Conservation (phyloP, 78 protist species). For the Dictyostelium purpureum region DNA sequence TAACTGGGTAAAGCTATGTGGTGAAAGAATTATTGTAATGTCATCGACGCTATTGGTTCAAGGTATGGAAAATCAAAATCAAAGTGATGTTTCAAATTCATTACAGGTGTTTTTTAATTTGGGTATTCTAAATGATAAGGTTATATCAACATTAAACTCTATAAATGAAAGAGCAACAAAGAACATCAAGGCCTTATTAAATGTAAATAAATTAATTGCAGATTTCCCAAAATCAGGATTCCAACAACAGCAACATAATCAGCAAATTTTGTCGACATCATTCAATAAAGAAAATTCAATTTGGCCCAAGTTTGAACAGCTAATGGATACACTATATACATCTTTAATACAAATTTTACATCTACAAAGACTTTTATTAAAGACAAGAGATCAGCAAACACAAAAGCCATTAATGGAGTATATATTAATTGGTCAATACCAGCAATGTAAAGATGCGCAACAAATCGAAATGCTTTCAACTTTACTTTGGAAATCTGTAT, state of each 20-base stretch:
- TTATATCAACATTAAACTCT: background rate
- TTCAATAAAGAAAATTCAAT: background rate
- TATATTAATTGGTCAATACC: background rate
- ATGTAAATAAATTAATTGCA: conserved; percentile 50
- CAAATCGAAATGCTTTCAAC: conserved; percentile 10
- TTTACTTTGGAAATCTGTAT: conserved; percentile 42
- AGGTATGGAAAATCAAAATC: conserved; percentile 77
- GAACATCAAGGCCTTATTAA: conserved; percentile 36
- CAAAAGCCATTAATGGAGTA: conserved; percentile 59
- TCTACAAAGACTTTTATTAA: conserved; percentile 63
- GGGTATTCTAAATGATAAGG: conserved; percentile 33
- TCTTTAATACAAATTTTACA: conserved; percentile 52
- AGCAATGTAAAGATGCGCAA: background rate
- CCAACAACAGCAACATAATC: background rate
- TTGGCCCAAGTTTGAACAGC: conserved; percentile 44
- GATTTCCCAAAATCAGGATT: conserved; percentile 8
- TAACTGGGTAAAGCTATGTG: conserved; percentile 58
- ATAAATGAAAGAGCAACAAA: conserved; percentile 37
- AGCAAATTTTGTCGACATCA: background rate
- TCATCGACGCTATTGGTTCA: conserved; percentile 44
- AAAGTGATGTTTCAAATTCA: conserved; percentile 59
- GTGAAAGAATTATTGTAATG: conserved; percentile 47
- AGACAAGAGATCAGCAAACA: conserved; percentile 61
- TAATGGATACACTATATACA: conserved; percentile 48
- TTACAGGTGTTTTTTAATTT: conserved; percentile 72